These are phyloP conservation scores for Cryptococcus sp. DNA, from an alignment of 1,284 basidiomycete species.

Conservation along the genomic window DNA sequence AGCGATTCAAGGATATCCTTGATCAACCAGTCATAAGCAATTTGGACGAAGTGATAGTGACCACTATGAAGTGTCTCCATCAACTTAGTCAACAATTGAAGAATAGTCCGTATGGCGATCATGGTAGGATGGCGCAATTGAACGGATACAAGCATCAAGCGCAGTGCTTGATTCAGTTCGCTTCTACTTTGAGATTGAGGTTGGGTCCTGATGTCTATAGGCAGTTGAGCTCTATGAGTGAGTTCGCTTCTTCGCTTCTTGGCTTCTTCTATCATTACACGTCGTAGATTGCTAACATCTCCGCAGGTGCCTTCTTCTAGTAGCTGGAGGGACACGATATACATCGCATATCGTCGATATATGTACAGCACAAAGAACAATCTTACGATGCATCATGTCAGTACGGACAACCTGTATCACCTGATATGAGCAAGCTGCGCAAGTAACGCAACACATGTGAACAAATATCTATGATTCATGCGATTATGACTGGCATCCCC, in stretches of 20 bases:
- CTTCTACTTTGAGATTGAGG: constrained; percentile 80
- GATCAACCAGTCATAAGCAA: constrained; percentile 84
- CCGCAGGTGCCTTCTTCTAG: constrained; percentile 14
- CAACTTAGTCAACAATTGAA: constrained; percentile 76
- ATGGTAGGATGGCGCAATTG: constrained; percentile 42
- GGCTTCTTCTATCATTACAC: neutral
- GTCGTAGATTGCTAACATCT: neutral
- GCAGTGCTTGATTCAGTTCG: constrained; percentile 73
- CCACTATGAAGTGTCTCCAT: constrained; percentile 92
- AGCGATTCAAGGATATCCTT: constrained; percentile 81
- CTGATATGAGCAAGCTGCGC: too few relatives aligned
- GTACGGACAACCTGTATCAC: too few relatives aligned
- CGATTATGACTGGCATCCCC: too few relatives aligned
- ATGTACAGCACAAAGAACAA: too few relatives aligned
- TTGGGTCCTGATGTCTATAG: constrained; percentile 90
- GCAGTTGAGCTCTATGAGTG: constrained; percentile 61
- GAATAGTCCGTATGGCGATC: constrained; percentile 65
- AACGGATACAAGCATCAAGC: constrained; percentile 48
- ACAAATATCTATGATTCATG: too few relatives aligned
- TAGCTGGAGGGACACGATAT: too few relatives aligned
- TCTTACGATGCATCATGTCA: too few relatives aligned
- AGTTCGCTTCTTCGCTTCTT: constrained; percentile 4
- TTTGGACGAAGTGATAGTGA: constrained; percentile 81
- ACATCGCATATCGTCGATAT: too few relatives aligned
- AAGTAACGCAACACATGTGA: too few relatives aligned